These are phyloP conservation scores for Athelia sp. DNA, from an alignment of 1,284 basidiomycete species.

Conservation along the genomic window DNA sequence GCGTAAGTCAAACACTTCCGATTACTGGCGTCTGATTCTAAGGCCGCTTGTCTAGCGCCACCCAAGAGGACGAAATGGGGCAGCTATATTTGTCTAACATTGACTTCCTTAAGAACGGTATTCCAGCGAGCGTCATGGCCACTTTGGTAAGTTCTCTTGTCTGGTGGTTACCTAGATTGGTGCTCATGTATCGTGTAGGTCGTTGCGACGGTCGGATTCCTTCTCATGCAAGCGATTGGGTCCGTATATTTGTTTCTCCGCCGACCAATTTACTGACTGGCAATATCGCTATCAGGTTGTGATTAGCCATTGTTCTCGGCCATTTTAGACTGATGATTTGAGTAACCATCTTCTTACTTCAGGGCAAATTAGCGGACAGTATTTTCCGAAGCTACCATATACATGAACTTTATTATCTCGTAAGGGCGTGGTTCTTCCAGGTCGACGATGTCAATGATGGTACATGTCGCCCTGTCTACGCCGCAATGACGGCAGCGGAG, in stretches of 20 bases:
- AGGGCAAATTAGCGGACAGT: too few species aligned
- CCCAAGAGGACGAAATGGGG: conserved; percentile 94
- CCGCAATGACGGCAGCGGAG: too few species aligned
- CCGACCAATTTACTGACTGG: neutral
- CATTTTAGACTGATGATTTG: too few species aligned
- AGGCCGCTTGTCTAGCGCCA: conserved; percentile 51
- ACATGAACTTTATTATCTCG: too few species aligned
- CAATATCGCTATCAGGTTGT: too few species aligned
- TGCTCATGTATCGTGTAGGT: conserved; percentile 38
- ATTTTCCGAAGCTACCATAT: too few species aligned
- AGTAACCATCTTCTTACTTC: too few species aligned
- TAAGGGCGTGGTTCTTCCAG: too few species aligned
- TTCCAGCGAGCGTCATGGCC: conserved; percentile 87
- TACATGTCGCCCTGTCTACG: too few species aligned
- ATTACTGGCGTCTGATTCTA: conserved; percentile 10
- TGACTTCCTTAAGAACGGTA: conserved; percentile 92
- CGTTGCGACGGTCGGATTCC: conserved; percentile 78
- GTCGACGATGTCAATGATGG: too few species aligned
- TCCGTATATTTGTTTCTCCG: conserved; percentile 26
- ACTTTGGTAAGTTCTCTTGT: conserved; percentile 53
- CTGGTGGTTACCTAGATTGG: neutral
- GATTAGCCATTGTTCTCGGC: too few species aligned
- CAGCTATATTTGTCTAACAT: conserved; percentile 80
- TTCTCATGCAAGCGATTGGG: conserved; percentile 70
- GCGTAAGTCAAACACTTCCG: conserved; percentile 56